Conservation (phyloP, 176 grass and related monocot genomes). For the Bonia amplexicaulis region DNA sequence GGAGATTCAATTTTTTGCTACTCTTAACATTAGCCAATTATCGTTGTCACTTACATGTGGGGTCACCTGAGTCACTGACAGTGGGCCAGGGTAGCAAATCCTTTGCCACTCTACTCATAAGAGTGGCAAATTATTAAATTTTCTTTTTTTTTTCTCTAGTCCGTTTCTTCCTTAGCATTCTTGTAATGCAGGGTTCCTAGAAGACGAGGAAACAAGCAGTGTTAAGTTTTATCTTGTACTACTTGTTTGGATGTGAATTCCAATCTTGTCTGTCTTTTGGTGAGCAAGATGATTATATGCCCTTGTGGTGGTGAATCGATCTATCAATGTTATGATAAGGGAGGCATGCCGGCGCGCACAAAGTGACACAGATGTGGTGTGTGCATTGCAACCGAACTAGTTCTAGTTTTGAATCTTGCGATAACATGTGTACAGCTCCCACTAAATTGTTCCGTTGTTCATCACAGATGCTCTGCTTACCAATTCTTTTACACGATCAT, state of each 20-base stretch:
- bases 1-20: too few species aligned
- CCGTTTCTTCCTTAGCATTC: constrained; percentile 16
- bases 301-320: constrained; percentile 3
- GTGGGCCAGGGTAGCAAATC: too few species aligned
- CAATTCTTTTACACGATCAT: neutral
- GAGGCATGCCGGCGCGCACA: constrained; percentile 19
- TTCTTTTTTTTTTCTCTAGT: constrained; percentile 18
- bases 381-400: neutral
- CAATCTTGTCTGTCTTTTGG: constrained; percentile 48
- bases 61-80: too few species aligned
- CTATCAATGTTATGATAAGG: constrained; percentile 11
- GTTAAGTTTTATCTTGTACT: neutral
- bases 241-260: constrained; percentile 25
- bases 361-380: constrained; percentile 32
- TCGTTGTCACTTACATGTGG: too few species aligned
- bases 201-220: constrained; percentile 42
- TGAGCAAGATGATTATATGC: constrained; percentile 36
- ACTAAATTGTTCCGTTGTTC: neutral
- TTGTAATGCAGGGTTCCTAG: constrained; percentile 42
- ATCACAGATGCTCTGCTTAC: neutral
- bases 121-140: too few species aligned
- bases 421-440: neutral
- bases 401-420: neutral
- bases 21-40: too few species aligned
- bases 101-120: too few species aligned